phyloP scores from a whole-genome alignment of 2,329 filamentous ascomycete genomes.

The Neoscytalidium dimidiatum region DNA sequence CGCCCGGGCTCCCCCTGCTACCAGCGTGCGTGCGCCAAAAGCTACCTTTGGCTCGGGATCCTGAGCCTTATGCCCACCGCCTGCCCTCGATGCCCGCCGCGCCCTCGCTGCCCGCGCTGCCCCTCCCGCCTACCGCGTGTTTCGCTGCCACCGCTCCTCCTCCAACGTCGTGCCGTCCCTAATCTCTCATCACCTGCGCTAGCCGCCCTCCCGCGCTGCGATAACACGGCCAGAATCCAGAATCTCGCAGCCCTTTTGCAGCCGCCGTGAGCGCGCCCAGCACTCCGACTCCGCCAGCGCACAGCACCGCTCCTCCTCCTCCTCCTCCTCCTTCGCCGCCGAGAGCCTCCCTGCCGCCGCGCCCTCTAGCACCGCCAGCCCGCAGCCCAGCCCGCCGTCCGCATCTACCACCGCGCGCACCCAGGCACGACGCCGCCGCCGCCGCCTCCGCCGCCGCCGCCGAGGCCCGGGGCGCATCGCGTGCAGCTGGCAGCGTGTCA shows the following conservation, averaged over 20 bases:
- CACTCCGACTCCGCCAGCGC: conserved; percentile 1
- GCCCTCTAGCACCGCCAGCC: background rate
- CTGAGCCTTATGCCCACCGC: conserved; percentile 8
- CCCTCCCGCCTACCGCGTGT: no score
- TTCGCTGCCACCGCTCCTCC: background rate
- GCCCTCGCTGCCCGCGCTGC: background rate
- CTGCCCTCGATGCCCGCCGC: no score
- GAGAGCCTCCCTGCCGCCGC: background rate
- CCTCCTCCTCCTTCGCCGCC: background rate
- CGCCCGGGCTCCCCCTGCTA: conserved; percentile 7
- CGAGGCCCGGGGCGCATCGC: conserved; percentile 10
- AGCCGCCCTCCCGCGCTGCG: conserved; percentile 3
- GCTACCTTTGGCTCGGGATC: conserved; percentile 13
- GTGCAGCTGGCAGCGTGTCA: conserved; percentile 10
- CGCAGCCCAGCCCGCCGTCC: background rate
- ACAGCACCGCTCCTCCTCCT: background rate
- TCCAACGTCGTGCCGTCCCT: conserved; percentile 10
- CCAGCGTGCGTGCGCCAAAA: conserved; percentile 7
- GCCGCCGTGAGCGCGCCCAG: conserved; percentile 5
- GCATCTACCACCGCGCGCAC: background rate
- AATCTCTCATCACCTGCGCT: conserved; percentile 15
- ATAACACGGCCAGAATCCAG: conserved; percentile 9
- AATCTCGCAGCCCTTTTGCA: background rate
- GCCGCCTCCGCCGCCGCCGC: background rate
- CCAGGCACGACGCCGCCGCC: background rate